Conservation (phyloP, 1,284 basidiomycete species). For the Mycosarcoma mackinlayi region DNA sequence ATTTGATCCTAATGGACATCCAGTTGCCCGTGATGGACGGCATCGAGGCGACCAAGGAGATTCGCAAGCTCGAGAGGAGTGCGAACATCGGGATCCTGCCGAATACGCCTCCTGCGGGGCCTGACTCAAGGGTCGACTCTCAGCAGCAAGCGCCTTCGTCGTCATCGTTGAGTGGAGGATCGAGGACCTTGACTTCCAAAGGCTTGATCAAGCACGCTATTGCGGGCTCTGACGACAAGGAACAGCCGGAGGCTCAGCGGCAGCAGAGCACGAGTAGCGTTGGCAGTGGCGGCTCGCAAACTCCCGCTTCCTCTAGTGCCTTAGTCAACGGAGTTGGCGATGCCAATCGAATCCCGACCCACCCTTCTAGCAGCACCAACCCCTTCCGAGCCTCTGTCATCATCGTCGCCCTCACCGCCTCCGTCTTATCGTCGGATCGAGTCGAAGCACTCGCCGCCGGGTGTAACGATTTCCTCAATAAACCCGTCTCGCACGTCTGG, state of each 20-base stretch:
- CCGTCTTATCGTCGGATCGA: slow-evolving; percentile 88
- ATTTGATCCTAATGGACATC: slow-evolving; percentile 99
- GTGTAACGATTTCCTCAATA: slow-evolving; percentile 98
- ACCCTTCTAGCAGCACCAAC: slow-evolving; percentile 36
- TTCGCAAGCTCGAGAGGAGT: slow-evolving; percentile 82
- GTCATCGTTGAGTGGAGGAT: slow-evolving; percentile 8
- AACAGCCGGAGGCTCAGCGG: neutral
- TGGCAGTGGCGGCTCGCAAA: neutral
- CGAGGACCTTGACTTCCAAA: slow-evolving; percentile 20
- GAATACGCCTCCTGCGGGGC: slow-evolving; percentile 71
- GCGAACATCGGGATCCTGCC: slow-evolving; percentile 79
- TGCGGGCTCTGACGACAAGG: slow-evolving; percentile 4
- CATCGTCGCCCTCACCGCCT: slow-evolving; percentile 97
- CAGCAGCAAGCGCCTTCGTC: neutral
- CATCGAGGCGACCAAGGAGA: slow-evolving; percentile 95
- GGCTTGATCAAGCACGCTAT: slow-evolving; percentile 27
- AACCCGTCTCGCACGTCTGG: slow-evolving; percentile 95
- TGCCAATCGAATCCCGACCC: neutral
- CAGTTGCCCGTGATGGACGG: slow-evolving; percentile 99
- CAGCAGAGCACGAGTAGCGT: neutral
- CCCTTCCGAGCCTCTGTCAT: slow-evolving; percentile 92
- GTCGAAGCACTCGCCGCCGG: slow-evolving; percentile 95
- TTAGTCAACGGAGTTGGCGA: slow-evolving; percentile 15
- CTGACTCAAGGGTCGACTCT: slow-evolving; percentile 12
- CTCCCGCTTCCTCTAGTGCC: slow-evolving; percentile 10